Conservation (phyloP, 768 basidiomycete species). For the Hericium alpestre region DNA sequence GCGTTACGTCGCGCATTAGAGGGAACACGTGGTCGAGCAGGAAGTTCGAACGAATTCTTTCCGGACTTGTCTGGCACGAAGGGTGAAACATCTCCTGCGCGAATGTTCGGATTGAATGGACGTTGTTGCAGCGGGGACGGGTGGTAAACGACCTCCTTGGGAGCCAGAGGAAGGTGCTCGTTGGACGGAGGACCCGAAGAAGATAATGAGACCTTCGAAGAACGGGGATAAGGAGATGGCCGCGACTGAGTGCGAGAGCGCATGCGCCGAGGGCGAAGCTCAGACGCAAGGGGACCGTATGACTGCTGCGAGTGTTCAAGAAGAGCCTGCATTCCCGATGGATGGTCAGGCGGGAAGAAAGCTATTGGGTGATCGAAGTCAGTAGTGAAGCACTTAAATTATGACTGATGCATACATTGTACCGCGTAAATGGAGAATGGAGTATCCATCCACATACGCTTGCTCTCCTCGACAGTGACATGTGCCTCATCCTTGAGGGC, state of each 20-base stretch:
- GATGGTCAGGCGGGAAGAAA: slow-evolving; percentile 59
- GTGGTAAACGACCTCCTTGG: slow-evolving; percentile 31
- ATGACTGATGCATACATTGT: slow-evolving; percentile 45
- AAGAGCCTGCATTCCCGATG: slow-evolving; percentile 59
- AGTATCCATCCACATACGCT: slow-evolving; percentile 56
- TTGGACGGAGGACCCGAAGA: slow-evolving; percentile 24
- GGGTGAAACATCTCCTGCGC: slow-evolving; percentile 24
- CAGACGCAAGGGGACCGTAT: slow-evolving; percentile 64
- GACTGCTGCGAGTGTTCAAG: slow-evolving; percentile 63
- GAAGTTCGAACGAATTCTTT: slow-evolving; percentile 20
- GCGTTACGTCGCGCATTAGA: slow-evolving; percentile 48
- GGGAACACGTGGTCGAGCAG: slow-evolving; percentile 38
- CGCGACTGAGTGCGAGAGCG: slow-evolving; percentile 64
- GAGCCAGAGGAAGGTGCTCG: slow-evolving; percentile 18
- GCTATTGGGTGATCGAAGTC: slow-evolving; percentile 21
- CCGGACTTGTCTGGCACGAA: slow-evolving; percentile 23
- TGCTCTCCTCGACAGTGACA: slow-evolving; percentile 55
- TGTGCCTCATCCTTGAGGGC: slow-evolving; percentile 61
- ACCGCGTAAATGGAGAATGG: slow-evolving; percentile 62
- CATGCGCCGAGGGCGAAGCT: slow-evolving; percentile 39
- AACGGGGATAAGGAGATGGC: slow-evolving; percentile 58
- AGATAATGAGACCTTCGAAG: slow-evolving; percentile 35
- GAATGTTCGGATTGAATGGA: slow-evolving; percentile 2
- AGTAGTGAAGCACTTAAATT: not conserved
- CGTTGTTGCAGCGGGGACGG: slow-evolving; percentile 6